Evolutionary conservation across 1,284 basidiomycete species (phyloP).

Genomic region (Athelia psychrophila): DNA sequence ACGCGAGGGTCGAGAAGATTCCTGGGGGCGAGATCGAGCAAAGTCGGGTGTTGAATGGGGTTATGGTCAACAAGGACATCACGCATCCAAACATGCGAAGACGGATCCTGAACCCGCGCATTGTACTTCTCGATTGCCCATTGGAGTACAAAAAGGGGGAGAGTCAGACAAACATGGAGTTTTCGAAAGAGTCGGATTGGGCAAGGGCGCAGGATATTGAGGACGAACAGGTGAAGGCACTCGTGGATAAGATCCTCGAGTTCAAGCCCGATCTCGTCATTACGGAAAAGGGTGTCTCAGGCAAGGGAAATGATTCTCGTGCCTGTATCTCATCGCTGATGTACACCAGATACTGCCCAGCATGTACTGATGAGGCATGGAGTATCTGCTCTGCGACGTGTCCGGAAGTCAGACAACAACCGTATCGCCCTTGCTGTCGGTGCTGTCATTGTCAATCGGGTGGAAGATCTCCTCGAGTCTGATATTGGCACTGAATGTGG

Average conservation of each 20-base stretch:
- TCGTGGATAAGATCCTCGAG: conserved; percentile 88
- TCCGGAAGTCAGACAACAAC: conserved; percentile 99
- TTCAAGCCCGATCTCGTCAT: conserved; percentile 96
- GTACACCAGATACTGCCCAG: conserved; percentile 83
- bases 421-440: conserved; percentile 95
- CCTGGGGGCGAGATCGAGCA: conserved; percentile 98
- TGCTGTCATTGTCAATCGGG: conserved; percentile 95
- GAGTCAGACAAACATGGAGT: conserved; percentile 98
- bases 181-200: conserved; percentile 94
- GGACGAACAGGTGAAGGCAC: conserved; percentile 93
- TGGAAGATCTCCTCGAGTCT: conserved; percentile 90
- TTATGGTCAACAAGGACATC: conserved; percentile 99
- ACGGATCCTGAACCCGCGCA: conserved; percentile 87
- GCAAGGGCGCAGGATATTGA: conserved; percentile 92
- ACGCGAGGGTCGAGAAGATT: conserved; percentile 96
- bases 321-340: neutral
- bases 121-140: conserved; percentile 93
- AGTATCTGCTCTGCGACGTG: conserved; percentile 90
- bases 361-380: conserved; percentile 89
- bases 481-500: conserved; percentile 95
- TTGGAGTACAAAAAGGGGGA: conserved; percentile 99
- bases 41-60: conserved; percentile 82
- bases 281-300: conserved; percentile 97
- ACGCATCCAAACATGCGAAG: conserved; percentile 97
- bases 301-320: conserved; percentile 37